Base-by-base conservation (phyloP, 108 stramenopile genomes). In the Cyclotella choctawhatcheeana region DNA sequence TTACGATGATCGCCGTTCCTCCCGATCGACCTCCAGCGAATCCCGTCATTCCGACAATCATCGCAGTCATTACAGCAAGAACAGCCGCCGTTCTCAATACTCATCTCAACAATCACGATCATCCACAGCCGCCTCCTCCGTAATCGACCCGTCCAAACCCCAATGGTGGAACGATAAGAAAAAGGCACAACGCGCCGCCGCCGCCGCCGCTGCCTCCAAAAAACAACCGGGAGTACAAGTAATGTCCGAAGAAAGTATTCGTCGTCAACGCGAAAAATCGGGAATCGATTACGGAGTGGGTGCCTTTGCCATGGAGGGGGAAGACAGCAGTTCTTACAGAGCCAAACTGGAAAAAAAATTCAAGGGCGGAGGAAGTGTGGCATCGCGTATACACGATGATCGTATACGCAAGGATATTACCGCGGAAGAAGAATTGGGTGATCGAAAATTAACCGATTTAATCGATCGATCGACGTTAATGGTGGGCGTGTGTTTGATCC, bases 401-500 rank as follows among this genome's bases (percentile, higher is more conserved):
- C 74, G 74, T 5, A 33, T 62, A 3, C 16, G 22, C 17, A 32
- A 43, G n/a, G 24, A 52, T 6, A 64, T 54, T 40, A 76, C 74
- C 24, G 74, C 74, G 24, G 74, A 76, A 5, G 74, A 76, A 53
- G 74, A 76, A 52, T 56, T 76, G 25, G 35, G 52, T 25, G 74
- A 67, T 1, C 58, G 74, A 34, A 50, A 45, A 13, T 35, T 62
- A 2, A 35, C 58, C 22, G 73, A 74, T 37, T 29, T 73, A 5
- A 58, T 81, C 26, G 68, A 81, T 48, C 50, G 69, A 0, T 30
- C 53, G 26, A 76, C 79, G 8, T 27, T 81, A 18, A 44, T 37
- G 50, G 79, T 81, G 16, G 79, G 79, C 14, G 62, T 29, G 30
- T 81, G 73, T 37, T 26, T 81, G 22, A 76, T 81, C n/a, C 37